Conservation (phyloP, 1,284 basidiomycete genomes). For the Rhodotorula mucilaginosa region DNA sequence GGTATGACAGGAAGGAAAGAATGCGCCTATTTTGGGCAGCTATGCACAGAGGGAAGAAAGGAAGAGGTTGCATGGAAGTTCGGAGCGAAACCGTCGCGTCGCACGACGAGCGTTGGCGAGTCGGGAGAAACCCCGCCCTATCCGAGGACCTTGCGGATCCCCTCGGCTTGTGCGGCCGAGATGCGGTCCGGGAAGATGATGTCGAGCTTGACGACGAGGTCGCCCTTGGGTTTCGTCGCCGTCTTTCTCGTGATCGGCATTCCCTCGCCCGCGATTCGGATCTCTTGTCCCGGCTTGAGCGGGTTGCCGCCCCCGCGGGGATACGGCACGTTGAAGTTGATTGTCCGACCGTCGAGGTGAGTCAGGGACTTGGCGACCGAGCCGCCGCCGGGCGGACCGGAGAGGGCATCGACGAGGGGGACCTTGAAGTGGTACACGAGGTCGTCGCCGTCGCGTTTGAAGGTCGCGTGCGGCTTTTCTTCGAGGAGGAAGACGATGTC, state of each 20-base stretch:
- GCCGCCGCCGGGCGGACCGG: constrained; percentile 51
- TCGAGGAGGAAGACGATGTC: constrained; percentile 83
- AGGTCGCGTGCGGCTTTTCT: constrained; percentile 73
- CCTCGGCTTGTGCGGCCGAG: constrained; percentile 72
- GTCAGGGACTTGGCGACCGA: constrained; percentile 43
- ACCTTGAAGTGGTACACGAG: constrained; percentile 64
- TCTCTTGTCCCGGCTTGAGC: constrained; percentile 75
- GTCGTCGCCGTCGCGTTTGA: constrained; percentile 77
- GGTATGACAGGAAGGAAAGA: too few species aligned
- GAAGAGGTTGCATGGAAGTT: not conserved
- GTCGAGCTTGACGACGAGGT: constrained; percentile 78
- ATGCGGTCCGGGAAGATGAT: constrained; percentile 76
- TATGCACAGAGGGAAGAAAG: too few species aligned
- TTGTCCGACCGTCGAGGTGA: constrained; percentile 69
- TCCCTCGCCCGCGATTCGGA: constrained; percentile 65
- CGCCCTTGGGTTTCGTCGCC: constrained; percentile 70
- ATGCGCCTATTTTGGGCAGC: too few species aligned
- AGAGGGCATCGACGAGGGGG: constrained; percentile 79
- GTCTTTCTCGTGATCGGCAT: constrained; percentile 86
- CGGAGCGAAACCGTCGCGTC: not conserved
- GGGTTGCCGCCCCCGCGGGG: constrained; percentile 39
- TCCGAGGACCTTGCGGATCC: constrained; percentile 64
- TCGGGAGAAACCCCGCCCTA: not conserved
- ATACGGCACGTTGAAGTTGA: constrained; percentile 66
- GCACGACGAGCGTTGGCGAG: too few species aligned